These are phyloP conservation scores for Phytophthora brassicae DNA, from an alignment of 352 stramenopile species.

Conservation along the genomic window DNA sequence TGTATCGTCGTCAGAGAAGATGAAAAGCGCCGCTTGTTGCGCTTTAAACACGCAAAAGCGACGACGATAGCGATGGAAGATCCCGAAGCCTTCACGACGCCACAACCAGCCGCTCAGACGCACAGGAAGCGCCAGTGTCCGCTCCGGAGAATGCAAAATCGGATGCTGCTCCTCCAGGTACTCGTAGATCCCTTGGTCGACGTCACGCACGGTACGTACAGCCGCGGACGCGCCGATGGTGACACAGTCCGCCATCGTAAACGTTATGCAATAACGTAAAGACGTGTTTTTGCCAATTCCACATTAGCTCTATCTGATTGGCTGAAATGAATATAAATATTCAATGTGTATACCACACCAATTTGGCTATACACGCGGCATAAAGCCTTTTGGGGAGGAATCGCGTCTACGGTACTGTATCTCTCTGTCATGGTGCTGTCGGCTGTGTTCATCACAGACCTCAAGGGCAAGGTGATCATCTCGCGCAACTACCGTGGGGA, in stretches of 20 bases:
- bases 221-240: conserved; percentile 29
- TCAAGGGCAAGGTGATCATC: conserved; percentile 99
- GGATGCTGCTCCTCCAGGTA: conserved; percentile 58
- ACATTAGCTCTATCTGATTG: background rate
- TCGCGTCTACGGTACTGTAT: too few species aligned
- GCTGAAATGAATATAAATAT: background rate
- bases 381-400: too few species aligned
- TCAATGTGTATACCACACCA: too few species aligned
- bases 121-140: conserved; percentile 31
- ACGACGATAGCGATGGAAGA: conserved; percentile 43
- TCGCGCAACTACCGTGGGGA: conserved; percentile 99
- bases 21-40: conserved; percentile 33
- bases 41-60: conserved; percentile 69
- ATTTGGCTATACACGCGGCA: too few species aligned
- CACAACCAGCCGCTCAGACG: conserved; percentile 58
- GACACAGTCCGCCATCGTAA: conserved; percentile 22
- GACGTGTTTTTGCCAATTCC: too few species aligned
- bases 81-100: conserved; percentile 46
- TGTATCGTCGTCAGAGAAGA: conserved; percentile 53
- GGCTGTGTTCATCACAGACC: conserved; percentile 98
- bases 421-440: conserved; percentile 94
- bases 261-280: too few species aligned
- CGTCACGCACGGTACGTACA: conserved; percentile 51
- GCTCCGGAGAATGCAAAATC: background rate
- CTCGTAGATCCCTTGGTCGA: conserved; percentile 56